Evolutionary conservation across 2,329 filamentous ascomycete genomes (phyloP), one percentile per base, ranked within the genome.

Genomic region (Zymoseptoria crescenta): DNA sequence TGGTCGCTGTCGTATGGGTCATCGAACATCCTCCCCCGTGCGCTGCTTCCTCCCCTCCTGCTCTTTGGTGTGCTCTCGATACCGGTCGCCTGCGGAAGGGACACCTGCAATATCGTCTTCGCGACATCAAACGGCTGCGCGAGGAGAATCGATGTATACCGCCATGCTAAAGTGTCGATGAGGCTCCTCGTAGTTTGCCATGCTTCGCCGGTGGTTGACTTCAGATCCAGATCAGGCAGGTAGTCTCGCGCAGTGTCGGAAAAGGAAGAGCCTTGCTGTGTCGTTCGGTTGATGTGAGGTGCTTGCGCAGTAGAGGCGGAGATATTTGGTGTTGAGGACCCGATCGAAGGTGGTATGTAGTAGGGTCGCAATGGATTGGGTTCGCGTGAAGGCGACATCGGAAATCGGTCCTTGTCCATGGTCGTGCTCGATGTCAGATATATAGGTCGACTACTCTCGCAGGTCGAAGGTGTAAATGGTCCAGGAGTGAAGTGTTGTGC

Each of bases 91-190:
- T 60, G 62, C 45, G 78, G 78, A 56, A 83, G 75, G 64, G 83
- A 84, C 55, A 91, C 85, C 76, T 99, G 94, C 67, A 99, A 77
- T 58, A 97, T 84, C 13, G 87, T 94, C 81, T 96, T 97, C 70
- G 93, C 91, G 59, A 96, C 92, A 79, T 97, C 94, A 74, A 99
- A 97, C 13, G 94, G 94, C 76, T 99, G 94, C 56, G 91, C 88
- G 72, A 96, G 86, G 69, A 97, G 75, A 24, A 96, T 87, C 59
- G 87, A 91, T 13, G 87, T 88, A 76, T 99, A 99, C 72, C 94
- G 93, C 86, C 92, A 95, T 74, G 96, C 73, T 64, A 94, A 84
- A 73, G 92, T 87, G 72, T 97, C 91, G 53, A 96, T 71, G 61
- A 96, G 77, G 63, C 87, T 86, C 71, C 88, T 89, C 50, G 87